These are phyloP conservation scores for Hemileia vastatrix DNA, from an alignment of 1,284 basidiomycete genomes.

Conservation along the genomic window DNA sequence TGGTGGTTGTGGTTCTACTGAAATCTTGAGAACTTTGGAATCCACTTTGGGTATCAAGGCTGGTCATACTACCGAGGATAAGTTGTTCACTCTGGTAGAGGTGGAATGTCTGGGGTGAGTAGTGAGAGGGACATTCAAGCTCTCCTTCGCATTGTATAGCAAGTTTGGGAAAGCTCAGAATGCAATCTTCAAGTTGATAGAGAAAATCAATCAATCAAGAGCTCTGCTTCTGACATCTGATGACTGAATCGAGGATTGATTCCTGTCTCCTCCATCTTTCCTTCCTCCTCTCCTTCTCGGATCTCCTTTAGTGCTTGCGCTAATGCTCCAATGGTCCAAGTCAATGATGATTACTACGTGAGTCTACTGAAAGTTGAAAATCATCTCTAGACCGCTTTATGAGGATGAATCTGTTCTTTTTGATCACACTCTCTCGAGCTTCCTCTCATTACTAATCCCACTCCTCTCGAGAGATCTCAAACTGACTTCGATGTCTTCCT, in stretches of 20 bases:
- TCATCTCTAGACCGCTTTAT: not conserved
- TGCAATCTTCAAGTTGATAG: not conserved
- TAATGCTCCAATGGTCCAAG: slow-evolving; percentile 97
- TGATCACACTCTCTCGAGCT: not conserved
- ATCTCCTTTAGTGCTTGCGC: slow-evolving; percentile 63
- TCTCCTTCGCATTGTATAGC: not conserved
- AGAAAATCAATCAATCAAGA: not conserved
- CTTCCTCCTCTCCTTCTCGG: too few species aligned
- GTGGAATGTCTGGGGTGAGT: slow-evolving; percentile 84
- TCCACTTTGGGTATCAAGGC: slow-evolving; percentile 71
- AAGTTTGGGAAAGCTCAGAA: not conserved
- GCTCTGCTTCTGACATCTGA: not conserved
- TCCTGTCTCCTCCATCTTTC: too few species aligned
- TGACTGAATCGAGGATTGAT: too few species aligned
- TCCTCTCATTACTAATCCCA: not conserved
- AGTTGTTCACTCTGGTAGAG: slow-evolving; percentile 93
- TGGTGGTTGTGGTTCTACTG: slow-evolving; percentile 68
- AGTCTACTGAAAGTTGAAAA: slow-evolving; percentile 41
- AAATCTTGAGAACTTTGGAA: slow-evolving; percentile 77
- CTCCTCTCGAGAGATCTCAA: not conserved
- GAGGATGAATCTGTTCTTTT: not conserved
- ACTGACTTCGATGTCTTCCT: not conserved
- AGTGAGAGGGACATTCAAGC: not conserved
- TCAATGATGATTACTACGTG: slow-evolving; percentile 93
- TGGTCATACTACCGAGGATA: slow-evolving; percentile 84